These are phyloP conservation scores for Fusarium sp. DNA, from an alignment of 2,329 filamentous ascomycete genomes.

Conservation along the genomic window DNA sequence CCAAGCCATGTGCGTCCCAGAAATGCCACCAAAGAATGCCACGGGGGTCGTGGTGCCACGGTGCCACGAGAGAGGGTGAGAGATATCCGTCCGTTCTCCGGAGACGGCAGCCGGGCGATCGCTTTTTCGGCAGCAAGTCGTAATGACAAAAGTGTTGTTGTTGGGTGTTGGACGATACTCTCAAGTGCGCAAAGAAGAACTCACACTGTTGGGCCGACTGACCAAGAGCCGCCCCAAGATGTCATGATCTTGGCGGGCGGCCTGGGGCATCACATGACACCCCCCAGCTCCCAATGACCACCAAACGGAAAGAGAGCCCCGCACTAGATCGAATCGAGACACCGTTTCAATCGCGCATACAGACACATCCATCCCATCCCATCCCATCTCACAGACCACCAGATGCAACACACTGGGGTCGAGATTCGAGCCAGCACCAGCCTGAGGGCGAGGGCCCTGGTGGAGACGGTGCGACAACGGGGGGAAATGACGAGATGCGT, in stretches of 20 bases:
- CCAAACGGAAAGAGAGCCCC: slow-evolving; percentile 14
- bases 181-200: slow-evolving; percentile 7
- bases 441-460: background rate
- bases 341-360: slow-evolving; percentile 22
- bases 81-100: background rate
- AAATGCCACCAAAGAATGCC: slow-evolving; percentile 7
- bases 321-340: slow-evolving; percentile 22
- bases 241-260: slow-evolving; percentile 36
- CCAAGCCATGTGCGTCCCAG: slow-evolving; percentile 23
- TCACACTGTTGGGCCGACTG: slow-evolving; percentile 30
- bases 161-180: background rate
- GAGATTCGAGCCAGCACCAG: slow-evolving; percentile 5
- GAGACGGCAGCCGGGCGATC: background rate
- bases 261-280: slow-evolving; percentile 28
- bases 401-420: slow-evolving; percentile 19
- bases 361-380: background rate
- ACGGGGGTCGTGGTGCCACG: slow-evolving; percentile 3
- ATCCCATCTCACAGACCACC: slow-evolving; percentile 7
- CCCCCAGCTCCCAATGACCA: slow-evolving; percentile 6
- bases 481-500: slow-evolving; percentile 12
- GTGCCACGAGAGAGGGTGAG: background rate
- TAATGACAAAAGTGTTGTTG: background rate
- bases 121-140: background rate
- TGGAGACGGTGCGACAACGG: slow-evolving; percentile 23
- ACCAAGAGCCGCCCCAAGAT: slow-evolving; percentile 25